Percentiles rank a stretch among this genome's conserved stretches.
Evolutionary conservation across 169 alveolate genomes (phyloP).

Genomic region (Eimeria mitis): DNA sequence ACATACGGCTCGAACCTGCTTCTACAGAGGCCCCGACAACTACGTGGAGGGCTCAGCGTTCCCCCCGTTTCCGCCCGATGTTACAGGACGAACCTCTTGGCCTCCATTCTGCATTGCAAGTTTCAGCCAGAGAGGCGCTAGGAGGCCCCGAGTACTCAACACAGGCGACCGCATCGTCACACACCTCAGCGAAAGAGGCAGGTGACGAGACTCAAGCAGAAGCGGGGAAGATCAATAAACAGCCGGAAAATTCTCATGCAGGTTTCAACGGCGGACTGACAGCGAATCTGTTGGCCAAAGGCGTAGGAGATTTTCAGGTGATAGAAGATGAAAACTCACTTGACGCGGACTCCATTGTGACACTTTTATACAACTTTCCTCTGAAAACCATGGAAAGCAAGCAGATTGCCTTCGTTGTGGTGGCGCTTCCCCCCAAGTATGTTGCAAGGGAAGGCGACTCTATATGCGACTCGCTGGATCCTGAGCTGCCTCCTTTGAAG

Average conservation of each 20-base stretch:
- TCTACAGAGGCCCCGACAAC: background rate
- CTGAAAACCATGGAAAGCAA: conserved; percentile 68
- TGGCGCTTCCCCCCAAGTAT: conserved; percentile 79
- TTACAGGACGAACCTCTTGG: conserved; percentile 15
- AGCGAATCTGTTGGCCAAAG: background rate
- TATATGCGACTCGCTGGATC: conserved; percentile 57
- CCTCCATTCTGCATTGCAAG: conserved; percentile 19
- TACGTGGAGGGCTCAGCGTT: background rate
- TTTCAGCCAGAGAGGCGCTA: background rate
- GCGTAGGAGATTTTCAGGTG: conserved; percentile 53
- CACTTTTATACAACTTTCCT: conserved; percentile 66
- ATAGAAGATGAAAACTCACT: conserved; percentile 49
- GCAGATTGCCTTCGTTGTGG: conserved; percentile 75
- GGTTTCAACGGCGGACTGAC: background rate
- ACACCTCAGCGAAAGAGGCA: background rate
- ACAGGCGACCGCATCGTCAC: background rate
- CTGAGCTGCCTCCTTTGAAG: conserved; percentile 59
- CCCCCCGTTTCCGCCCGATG: background rate
- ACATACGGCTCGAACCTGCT: conserved; percentile 12
- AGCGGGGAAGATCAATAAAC: background rate
- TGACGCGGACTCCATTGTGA: conserved; percentile 45
- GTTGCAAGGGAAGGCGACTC: conserved; percentile 21
- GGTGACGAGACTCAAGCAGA: background rate
- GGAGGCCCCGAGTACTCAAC: background rate
- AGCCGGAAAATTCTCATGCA: background rate